Base-by-base conservation (phyloP, 1,284 basidiomycete species). In the Entoloma clypeatum region DNA sequence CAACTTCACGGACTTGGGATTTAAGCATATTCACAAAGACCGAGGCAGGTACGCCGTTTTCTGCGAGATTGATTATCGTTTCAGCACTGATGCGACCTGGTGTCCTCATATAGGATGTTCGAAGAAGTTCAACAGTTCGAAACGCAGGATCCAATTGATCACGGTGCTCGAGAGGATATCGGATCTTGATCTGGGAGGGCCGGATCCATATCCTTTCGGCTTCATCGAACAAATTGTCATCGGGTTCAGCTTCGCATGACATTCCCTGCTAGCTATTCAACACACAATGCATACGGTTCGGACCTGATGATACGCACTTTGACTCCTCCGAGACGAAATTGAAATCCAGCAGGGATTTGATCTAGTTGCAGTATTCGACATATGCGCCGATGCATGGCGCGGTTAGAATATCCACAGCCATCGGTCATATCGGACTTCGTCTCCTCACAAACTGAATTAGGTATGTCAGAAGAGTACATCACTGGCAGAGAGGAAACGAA, bases 371-470 rank as follows among this genome's bases (percentile, higher is more conserved):
- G 53, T 7, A 51, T 53, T 18, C 62, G 52, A 8, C 57, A 54
- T 5, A 74, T 48, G 8, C 53, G 45, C 19, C 58, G 56, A 6
- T 71, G 50, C 3, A 62, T 62, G 24, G 60, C 49, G 29, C 64
- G 61, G 44, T 72, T 75, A n/a, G 68, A 65, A 25, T 59, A 65
- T 2, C 75, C 75, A 23, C 67, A 69, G 2, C 76, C 75, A 51
- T 79, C 75, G 0, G 75, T 77, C 72, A 79, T 74, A 43, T 75
- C 69, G 3, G 67, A 65, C 1, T 57, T 57, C n/a, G n/a, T n/a
- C 14, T 55, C 38, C 18, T 44, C 24, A 32, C 54, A 61, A 19
- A 50, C 48, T 57, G 31, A 17, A 24, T 28, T 14, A 27, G 9
- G 7, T 25, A 14, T 41, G 39, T 13, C 46, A 19, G 37, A 4